Conservation (phyloP, 768 basidiomycete species). For the Podaxis sp. region DNA sequence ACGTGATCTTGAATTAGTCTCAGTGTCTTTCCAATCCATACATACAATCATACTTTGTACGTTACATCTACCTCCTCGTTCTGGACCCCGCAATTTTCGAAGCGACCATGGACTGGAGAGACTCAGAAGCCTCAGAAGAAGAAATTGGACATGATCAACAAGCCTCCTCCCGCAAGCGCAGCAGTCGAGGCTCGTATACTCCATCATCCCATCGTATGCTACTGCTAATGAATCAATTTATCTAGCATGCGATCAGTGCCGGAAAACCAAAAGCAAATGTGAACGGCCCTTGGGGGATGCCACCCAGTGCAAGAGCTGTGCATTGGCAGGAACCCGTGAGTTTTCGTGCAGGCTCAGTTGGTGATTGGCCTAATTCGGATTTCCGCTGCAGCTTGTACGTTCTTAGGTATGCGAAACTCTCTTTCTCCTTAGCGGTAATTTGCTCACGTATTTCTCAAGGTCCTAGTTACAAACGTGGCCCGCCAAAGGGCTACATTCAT, state of each 20-base stretch:
- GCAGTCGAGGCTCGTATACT: conserved; percentile 53
- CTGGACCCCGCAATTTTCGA: conserved; percentile 19
- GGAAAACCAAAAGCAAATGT: conserved; percentile 88
- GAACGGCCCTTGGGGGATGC: conserved; percentile 52
- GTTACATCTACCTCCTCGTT: conserved; percentile 24
- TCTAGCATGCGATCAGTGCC: conserved; percentile 82
- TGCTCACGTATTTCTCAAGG: conserved; percentile 36
- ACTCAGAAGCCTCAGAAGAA: conserved; percentile 63
- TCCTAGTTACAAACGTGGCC: conserved; percentile 80
- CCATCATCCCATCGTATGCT: not conserved
- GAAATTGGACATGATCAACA: conserved; percentile 42
- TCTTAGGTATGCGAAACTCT: conserved; percentile 43
- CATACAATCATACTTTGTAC: conserved; percentile 19
- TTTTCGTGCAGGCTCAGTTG: conserved; percentile 16
- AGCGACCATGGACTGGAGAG: conserved; percentile 52
- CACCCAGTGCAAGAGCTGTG: conserved; percentile 63
- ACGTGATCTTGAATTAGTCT: conserved; percentile 29
- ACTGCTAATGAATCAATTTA: conserved; percentile 15
- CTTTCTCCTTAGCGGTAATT: not conserved
- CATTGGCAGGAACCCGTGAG: conserved; percentile 53
- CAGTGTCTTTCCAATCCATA: conserved; percentile 14
- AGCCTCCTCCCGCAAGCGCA: conserved; percentile 52
- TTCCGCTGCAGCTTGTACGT: conserved; percentile 56
- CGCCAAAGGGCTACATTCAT: conserved; percentile 89
- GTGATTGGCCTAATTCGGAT: conserved; percentile 18